phyloP scores from a whole-genome alignment of 371 early-diverging fungal species.

The Circinella minor region DNA sequence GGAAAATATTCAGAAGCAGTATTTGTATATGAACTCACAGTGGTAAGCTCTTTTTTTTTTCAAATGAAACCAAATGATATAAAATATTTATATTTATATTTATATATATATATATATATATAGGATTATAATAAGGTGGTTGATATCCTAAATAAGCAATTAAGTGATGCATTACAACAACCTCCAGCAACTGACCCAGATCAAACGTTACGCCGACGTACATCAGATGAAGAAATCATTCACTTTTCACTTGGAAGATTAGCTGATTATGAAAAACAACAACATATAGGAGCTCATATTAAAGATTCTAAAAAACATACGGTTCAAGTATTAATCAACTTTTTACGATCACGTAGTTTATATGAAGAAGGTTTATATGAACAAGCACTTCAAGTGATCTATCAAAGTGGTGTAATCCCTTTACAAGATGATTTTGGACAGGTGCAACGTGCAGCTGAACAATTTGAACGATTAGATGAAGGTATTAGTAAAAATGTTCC shows the following conservation, averaged over 20 bases:
- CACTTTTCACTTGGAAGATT: constrained; percentile 16
- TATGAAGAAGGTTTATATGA: constrained; percentile 24
- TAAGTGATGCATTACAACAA: constrained; percentile 51
- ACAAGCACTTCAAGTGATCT: constrained; percentile 30
- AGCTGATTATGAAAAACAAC: constrained; percentile 23
- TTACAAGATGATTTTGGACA: constrained; percentile 54
- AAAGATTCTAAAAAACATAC: constrained; percentile 24
- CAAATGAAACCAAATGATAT: neutral
- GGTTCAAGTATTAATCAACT: constrained; percentile 14
- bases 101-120: neutral
- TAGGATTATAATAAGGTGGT: constrained; percentile 78
- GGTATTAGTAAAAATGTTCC: constrained; percentile 78
- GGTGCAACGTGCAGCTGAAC: constrained; percentile 67
- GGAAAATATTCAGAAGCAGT: constrained; percentile 78
- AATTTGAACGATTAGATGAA: constrained; percentile 69
- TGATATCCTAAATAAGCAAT: constrained; percentile 72
- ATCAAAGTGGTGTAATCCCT: constrained; percentile 62
- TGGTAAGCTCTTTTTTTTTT: constrained; percentile 29
- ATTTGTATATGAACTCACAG: constrained; percentile 73
- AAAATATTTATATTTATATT: neutral
- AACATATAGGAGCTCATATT: constrained; percentile 22
- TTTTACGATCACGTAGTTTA: constrained; percentile 20
- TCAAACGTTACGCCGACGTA: constrained; percentile 1
- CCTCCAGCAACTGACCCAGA: constrained; percentile 4
- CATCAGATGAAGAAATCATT: constrained; percentile 19